Percentiles rank a stretch among this genome's conserved stretches.
Evolutionary conservation across 1,139 yeast genomes (phyloP).

Genomic region (Nadsonia starkeyi-henricii): DNA sequence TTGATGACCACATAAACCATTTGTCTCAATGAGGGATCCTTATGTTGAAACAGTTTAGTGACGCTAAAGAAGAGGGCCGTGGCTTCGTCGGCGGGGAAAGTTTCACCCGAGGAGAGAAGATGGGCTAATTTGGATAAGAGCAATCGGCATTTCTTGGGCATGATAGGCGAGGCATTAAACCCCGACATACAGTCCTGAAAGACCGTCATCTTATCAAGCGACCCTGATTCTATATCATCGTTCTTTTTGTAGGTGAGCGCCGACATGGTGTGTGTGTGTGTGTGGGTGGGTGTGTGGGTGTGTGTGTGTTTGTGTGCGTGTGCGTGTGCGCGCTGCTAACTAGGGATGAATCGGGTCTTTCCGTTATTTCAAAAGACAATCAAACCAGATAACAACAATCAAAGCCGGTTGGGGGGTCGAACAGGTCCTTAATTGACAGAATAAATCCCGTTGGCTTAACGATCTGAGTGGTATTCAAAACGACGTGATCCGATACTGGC

Average conservation of each 20-base stretch:
- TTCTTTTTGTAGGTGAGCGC: slow-evolving; percentile 70
- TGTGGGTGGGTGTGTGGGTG: too few relatives aligned
- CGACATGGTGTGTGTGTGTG: slow-evolving; percentile 60
- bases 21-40: slow-evolving; percentile 81
- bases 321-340: too few relatives aligned
- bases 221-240: slow-evolving; percentile 58
- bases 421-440: too few relatives aligned
- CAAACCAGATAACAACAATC: too few relatives aligned
- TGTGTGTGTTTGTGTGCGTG: too few relatives aligned
- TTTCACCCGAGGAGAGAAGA: slow-evolving; percentile 70
- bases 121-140: slow-evolving; percentile 54
- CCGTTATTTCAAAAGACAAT: too few relatives aligned
- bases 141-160: slow-evolving; percentile 73
- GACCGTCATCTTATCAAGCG: slow-evolving; percentile 92
- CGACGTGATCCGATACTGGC: too few relatives aligned
- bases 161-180: slow-evolving; percentile 84
- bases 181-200: slow-evolving; percentile 91
- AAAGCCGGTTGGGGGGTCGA: too few relatives aligned
- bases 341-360: too few relatives aligned
- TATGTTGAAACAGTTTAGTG: slow-evolving; percentile 88
- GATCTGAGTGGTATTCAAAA: too few relatives aligned
- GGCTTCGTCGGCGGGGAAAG: slow-evolving; percentile 79
- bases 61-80: slow-evolving; percentile 87
- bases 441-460: too few relatives aligned
- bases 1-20: slow-evolving; percentile 87